phyloP scores from a whole-genome alignment of 768 basidiomycete species.

The Lactifluus hygrophoroides region DNA sequence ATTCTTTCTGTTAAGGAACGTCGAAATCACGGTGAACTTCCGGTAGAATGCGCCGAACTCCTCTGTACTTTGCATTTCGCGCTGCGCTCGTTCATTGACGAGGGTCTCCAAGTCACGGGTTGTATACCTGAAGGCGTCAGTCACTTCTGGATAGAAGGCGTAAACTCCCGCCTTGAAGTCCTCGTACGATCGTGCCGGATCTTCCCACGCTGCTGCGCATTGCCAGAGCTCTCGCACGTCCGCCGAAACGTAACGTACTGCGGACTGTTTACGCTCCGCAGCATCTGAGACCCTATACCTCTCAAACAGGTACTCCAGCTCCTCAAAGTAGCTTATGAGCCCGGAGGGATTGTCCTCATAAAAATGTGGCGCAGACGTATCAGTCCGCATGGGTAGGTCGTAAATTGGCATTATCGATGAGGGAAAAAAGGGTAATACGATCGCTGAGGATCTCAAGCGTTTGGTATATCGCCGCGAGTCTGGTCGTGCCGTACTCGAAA shows the following conservation, averaged over 20 bases:
- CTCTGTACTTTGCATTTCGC: not conserved
- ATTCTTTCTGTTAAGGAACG: not conserved
- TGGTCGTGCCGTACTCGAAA: no score
- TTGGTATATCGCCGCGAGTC: no score
- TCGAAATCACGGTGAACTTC: not conserved
- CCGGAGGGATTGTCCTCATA: not conserved
- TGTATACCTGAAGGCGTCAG: no score
- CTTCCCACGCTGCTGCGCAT: not conserved
- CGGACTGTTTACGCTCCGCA: not conserved
- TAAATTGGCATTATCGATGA: not conserved
- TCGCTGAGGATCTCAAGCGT: no score
- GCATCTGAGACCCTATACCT: not conserved
- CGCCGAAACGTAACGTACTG: no score
- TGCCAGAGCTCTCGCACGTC: no score
- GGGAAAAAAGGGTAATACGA: no score
- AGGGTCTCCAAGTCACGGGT: not conserved
- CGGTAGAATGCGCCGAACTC: not conserved
- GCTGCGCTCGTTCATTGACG: not conserved
- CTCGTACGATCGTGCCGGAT: not conserved
- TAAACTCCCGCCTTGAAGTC: not conserved
- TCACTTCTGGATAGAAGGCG: not conserved
- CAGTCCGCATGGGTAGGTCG: not conserved
- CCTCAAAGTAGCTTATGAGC: no score
- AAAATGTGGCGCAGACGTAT: slow-evolving; percentile 29
- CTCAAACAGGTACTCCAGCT: no score